Percentiles rank a stretch among this genome's conserved stretches.
These are phyloP conservation scores for Thraustochytrium striatum DNA, from an alignment of 352 stramenopile species.

Conservation along the genomic window DNA sequence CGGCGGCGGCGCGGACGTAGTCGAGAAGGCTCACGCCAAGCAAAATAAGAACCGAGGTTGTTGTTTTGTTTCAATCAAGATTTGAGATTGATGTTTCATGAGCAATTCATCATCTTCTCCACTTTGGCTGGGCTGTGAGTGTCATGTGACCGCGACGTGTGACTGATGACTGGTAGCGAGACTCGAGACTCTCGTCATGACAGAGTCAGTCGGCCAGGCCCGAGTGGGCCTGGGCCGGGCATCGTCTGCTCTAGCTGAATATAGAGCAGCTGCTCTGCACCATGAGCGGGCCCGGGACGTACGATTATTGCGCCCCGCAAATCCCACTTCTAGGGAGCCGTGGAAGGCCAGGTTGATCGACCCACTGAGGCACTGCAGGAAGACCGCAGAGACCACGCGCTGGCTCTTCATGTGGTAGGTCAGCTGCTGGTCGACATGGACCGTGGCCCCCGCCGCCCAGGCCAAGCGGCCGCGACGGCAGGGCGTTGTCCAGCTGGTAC, in stretches of 20 bases:
- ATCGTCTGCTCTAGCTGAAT: neutral
- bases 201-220: too few relatives aligned
- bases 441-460: neutral
- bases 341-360: slow-evolving; percentile 27
- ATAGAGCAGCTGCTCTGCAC: neutral
- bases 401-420: slow-evolving; percentile 23
- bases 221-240: too few relatives aligned
- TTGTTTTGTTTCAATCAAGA: too few relatives aligned
- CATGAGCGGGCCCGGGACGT: neutral
- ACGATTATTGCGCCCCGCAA: neutral
- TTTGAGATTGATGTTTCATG: too few relatives aligned
- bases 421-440: neutral
- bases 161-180: too few relatives aligned
- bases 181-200: too few relatives aligned
- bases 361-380: slow-evolving; percentile 31
- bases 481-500: slow-evolving; percentile 24
- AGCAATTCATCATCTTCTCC: too few relatives aligned
- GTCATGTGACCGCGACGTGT: too few relatives aligned
- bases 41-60: slow-evolving; percentile 13
- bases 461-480: neutral
- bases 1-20: neutral
- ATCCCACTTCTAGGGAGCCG: neutral
- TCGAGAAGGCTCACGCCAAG: neutral
- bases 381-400: slow-evolving; percentile 7
- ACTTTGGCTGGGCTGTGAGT: too few relatives aligned